Base-by-base conservation (phyloP, 352 stramenopile species). In the Phytophthora macrochlamydospora region DNA sequence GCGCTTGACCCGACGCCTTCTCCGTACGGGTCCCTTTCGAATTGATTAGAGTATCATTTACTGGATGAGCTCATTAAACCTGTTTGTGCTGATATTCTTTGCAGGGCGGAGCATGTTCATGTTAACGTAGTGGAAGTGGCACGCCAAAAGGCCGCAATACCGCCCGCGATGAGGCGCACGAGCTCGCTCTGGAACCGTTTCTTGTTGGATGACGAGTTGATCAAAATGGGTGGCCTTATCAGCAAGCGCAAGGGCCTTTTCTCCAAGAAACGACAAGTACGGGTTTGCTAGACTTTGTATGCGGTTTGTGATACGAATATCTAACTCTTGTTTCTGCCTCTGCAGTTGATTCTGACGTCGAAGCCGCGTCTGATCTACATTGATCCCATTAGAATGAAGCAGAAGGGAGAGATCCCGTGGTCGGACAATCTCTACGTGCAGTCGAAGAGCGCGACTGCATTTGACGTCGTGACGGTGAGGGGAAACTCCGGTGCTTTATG, bases 331-430 rank as follows among this genome's bases (percentile, higher is more conserved):
- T 42, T 31, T 44, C 6, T 49, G 4, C 18, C 14, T 46, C 40
- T 24, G 3, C 55, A 92, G 74, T 71, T 96, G 53, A 92, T 96
- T 59, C 66, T 96, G 55, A 96, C 88, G 31, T 94, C 88, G 1
- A 90, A 87, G 69, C 88, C 88, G 35, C 86, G 88, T 40, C 70
- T 96, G 73, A 96, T 96, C 67, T 96, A 96, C 84, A 96, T 96
- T 67, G 88, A 96, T 58, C 78, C 88, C 50, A 94, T 94, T 76
- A 88, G 88, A 80, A 96, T 94, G 88, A 89, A 89, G 74, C 88
- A 96, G 75, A 94, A 96, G 69, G 86, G 87, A 59, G 88, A 94
- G 63, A 94, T 96, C 44, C 88, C 88, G 45, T 96, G 88, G 88
- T 96, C 88, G 31, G 75, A 89, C 51, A 91, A 73, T 55, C 72